These are phyloP conservation scores for Backusella parvicylindrica DNA, from an alignment of 192 early-diverging fungal genomes.

Conservation along the genomic window DNA sequence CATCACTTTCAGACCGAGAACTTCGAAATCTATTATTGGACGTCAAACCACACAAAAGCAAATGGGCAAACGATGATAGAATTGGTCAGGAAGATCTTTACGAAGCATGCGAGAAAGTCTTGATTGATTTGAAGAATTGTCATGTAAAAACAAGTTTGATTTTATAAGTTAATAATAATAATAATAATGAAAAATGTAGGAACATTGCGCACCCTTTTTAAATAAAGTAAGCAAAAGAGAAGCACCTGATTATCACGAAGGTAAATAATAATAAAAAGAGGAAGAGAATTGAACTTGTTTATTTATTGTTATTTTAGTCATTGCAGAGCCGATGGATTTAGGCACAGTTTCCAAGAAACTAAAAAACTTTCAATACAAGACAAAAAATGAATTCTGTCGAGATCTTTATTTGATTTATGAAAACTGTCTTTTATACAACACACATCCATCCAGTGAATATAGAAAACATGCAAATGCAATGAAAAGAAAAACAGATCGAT, in stretches of 20 bases:
- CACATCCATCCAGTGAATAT: slow-evolving; percentile 83
- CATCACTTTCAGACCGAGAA: slow-evolving; percentile 63
- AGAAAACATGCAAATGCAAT: slow-evolving; percentile 81
- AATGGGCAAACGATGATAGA: slow-evolving; percentile 85
- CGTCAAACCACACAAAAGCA: slow-evolving; percentile 75
- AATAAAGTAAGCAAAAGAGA: slow-evolving; percentile 85
- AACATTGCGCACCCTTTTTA: slow-evolving; percentile 82
- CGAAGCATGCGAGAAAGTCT: slow-evolving; percentile 79
- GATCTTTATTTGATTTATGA: slow-evolving; percentile 89
- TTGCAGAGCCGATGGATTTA: slow-evolving; percentile 95
- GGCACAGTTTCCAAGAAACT: slow-evolving; percentile 88
- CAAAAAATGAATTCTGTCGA: slow-evolving; percentile 83
- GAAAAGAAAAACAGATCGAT: slow-evolving; percentile 67
- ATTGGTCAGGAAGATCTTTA: slow-evolving; percentile 92
- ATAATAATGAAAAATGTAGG: slow-evolving; percentile 34
- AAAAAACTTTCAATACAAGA: slow-evolving; percentile 72
- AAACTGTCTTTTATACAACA: slow-evolving; percentile 93
- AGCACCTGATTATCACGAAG: slow-evolving; percentile 88
- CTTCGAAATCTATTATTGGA: slow-evolving; percentile 73
- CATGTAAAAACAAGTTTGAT: slow-evolving; percentile 38
- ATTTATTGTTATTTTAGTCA: slow-evolving; percentile 51
- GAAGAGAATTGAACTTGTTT: neutral
- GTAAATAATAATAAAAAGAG: slow-evolving; percentile 32
- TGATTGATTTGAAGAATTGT: slow-evolving; percentile 79
- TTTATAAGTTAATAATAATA: neutral